These are phyloP conservation scores for Malus hybrid DNA, from an alignment of 331 rosid species.

Conservation along the genomic window DNA sequence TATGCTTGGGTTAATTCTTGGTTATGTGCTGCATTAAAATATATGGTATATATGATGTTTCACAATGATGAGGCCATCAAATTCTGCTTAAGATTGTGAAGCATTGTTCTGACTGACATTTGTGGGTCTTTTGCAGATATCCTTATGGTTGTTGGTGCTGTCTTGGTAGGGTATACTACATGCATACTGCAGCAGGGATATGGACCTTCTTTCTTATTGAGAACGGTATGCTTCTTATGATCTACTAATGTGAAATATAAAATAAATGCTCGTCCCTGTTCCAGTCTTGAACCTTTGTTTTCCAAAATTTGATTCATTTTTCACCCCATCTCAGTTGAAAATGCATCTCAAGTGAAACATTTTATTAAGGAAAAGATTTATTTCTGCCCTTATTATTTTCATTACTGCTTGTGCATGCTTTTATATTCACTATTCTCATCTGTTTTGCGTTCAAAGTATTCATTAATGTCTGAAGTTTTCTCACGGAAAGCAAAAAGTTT, in stretches of 20 bases:
- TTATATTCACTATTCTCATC: background rate
- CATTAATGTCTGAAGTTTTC: background rate
- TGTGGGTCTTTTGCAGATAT: constrained; percentile 54
- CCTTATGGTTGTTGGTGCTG: constrained; percentile 80
- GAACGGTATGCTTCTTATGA: constrained; percentile 35
- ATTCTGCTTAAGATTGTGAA: background rate
- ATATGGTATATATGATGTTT: background rate
- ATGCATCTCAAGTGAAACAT: background rate
- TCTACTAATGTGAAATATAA: background rate
- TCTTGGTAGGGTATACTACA: constrained; percentile 75
- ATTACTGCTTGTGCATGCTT: background rate
- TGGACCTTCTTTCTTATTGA: constrained; percentile 56
- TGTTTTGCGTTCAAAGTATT: background rate
- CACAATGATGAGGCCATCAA: background rate
- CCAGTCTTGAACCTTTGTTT: background rate
- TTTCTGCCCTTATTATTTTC: background rate
- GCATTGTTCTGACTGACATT: background rate
- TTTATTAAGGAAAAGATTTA: background rate
- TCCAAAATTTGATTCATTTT: background rate
- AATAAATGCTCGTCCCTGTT: constrained; percentile 1
- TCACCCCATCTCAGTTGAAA: background rate
- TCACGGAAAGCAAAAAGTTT: background rate
- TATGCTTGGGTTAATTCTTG: background rate
- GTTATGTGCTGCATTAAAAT: background rate
- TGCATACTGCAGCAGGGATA: constrained; percentile 89